These are phyloP conservation scores for Pichia thaimueangensis DNA, from an alignment of 805 yeast species.

Conservation along the genomic window DNA sequence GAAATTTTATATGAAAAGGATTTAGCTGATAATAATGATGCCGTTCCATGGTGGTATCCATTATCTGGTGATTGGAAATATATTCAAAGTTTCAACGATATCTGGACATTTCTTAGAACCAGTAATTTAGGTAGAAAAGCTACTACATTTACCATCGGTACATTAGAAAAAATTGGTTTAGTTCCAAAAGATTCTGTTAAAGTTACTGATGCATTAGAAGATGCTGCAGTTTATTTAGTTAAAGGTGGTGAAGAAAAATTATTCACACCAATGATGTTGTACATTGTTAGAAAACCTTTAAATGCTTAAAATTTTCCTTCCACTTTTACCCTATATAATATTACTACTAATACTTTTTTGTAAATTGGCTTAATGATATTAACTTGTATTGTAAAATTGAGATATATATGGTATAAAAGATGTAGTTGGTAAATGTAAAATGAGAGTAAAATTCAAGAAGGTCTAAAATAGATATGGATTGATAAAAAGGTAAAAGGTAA, in stretches of 20 bases:
- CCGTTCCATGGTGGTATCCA: conserved; percentile 97
- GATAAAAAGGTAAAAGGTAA: no score
- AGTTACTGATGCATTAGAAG: conserved; percentile 90
- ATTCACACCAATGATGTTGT: conserved; percentile 98
- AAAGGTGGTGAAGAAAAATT: conserved; percentile 85
- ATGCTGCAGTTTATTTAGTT: conserved; percentile 92
- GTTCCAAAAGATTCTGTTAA: conserved; percentile 91
- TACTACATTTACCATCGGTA: conserved; percentile 73
- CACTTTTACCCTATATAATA: no score
- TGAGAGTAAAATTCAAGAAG: no score
- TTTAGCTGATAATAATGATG: conserved; percentile 75
- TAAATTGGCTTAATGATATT: no score
- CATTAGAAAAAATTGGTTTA: conserved; percentile 77
- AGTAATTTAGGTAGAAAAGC: conserved; percentile 77
- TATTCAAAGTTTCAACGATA: conserved; percentile 70
- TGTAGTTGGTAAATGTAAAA: no score
- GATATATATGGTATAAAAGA: no score
- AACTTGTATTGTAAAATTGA: no score
- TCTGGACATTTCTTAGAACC: conserved; percentile 83
- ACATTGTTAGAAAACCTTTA: conserved; percentile 77
- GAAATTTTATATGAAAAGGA: conserved; percentile 70
- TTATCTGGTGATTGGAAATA: conserved; percentile 90
- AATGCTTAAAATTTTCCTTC: conserved; percentile 15
- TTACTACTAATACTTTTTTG: no score
- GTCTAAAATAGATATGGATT: no score